These are phyloP conservation scores for Wickerhamiella infanticola DNA, from an alignment of 1,139 yeast genomes.

Conservation along the genomic window DNA sequence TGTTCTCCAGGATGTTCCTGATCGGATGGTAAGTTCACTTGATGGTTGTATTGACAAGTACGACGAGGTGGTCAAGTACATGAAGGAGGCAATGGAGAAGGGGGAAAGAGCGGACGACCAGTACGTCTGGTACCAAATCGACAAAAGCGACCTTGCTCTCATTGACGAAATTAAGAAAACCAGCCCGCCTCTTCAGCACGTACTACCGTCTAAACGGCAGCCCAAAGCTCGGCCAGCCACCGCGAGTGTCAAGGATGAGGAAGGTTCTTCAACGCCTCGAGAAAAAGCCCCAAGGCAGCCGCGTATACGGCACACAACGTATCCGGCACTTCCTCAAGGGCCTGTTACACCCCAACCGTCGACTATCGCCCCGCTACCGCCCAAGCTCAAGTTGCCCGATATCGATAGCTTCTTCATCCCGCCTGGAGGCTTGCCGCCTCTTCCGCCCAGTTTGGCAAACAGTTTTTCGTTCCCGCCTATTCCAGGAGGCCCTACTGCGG, in stretches of 20 bases:
- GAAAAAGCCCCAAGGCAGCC: not conserved
- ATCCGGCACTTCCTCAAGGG: not conserved
- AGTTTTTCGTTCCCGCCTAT: not conserved
- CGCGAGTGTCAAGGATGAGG: not conserved
- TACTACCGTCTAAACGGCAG: slow-evolving; percentile 18
- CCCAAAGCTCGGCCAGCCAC: slow-evolving; percentile 16
- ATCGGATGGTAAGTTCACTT: slow-evolving; percentile 51
- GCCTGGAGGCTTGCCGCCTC: slow-evolving; percentile 10
- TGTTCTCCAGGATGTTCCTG: slow-evolving; percentile 46
- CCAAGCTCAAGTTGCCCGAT: slow-evolving; percentile 10
- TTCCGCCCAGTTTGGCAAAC: slow-evolving; percentile 8
- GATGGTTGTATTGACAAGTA: slow-evolving; percentile 48
- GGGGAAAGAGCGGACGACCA: slow-evolving; percentile 50
- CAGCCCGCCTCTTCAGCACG: slow-evolving; percentile 19
- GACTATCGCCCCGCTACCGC: not conserved
- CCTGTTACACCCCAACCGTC: not conserved
- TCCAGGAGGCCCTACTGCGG: not conserved
- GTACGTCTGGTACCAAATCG: slow-evolving; percentile 74
- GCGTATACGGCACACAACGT: not conserved
- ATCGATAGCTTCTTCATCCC: slow-evolving; percentile 6
- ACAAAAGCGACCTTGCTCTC: slow-evolving; percentile 55
- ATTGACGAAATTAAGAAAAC: slow-evolving; percentile 18
- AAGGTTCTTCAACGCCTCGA: not conserved
- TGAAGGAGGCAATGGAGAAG: slow-evolving; percentile 43
- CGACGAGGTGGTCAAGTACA: slow-evolving; percentile 40